Conservation (phyloP, 148 eudicot species). For the Rhododendron ferrugineum region DNA sequence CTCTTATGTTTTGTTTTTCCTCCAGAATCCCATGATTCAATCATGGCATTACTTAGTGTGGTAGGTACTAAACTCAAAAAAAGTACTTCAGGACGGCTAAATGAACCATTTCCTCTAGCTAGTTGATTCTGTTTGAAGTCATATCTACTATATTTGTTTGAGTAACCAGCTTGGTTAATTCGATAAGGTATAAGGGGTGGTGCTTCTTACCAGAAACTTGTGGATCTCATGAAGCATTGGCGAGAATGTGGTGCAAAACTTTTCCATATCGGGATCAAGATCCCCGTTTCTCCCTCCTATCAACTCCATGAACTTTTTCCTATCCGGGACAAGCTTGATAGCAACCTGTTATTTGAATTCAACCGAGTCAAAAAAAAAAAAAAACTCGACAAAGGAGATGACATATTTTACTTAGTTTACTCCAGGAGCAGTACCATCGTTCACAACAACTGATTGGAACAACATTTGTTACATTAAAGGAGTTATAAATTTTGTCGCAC, state of each 20-base stretch:
- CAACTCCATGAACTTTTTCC: slow-evolving; percentile 80
- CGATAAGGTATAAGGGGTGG: background rate
- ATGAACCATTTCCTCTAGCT: background rate
- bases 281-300: slow-evolving; percentile 51
- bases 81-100: background rate
- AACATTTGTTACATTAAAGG: background rate
- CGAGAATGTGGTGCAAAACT: slow-evolving; percentile 52
- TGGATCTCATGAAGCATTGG: slow-evolving; percentile 64
- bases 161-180: background rate
- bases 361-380: background rate
- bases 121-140: background rate
- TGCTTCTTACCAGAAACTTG: slow-evolving; percentile 59
- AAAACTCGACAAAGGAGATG: background rate
- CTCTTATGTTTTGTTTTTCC: background rate
- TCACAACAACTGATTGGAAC: background rate
- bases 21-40: background rate
- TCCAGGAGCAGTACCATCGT: background rate
- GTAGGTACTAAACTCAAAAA: background rate
- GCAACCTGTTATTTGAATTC: slow-evolving; percentile 50
- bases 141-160: background rate
- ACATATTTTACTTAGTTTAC: background rate
- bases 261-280: slow-evolving; percentile 50
- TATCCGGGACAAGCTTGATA: slow-evolving; percentile 79
- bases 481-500: background rate
- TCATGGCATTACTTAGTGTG: background rate